Percentiles rank a stretch among this genome's conserved stretches.
Conservation (phyloP, 2,329 filamentous ascomycete genomes). For the Hypomyces perniciosus region DNA sequence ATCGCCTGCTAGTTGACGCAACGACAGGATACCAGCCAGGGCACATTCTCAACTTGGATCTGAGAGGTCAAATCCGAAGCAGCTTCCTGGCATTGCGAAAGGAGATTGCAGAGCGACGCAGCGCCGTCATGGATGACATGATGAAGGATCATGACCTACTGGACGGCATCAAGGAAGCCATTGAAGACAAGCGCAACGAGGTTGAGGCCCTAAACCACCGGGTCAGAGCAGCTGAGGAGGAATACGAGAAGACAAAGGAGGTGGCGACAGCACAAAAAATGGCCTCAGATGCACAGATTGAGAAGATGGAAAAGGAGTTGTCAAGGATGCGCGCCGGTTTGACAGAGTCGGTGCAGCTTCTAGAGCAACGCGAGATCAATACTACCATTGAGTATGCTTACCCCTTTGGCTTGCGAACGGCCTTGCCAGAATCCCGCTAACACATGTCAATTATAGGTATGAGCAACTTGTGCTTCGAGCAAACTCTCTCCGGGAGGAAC, state of each 20-base stretch:
- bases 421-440: neutral
- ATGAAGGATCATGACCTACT: conserved; percentile 92
- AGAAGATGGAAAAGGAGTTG: conserved; percentile 98
- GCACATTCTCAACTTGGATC: conserved; percentile 82
- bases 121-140: conserved; percentile 76
- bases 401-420: neutral
- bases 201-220: conserved; percentile 88
- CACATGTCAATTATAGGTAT: conserved; percentile 52
- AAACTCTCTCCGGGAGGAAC: conserved; percentile 81
- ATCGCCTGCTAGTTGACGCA: conserved; percentile 75
- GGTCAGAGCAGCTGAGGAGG: conserved; percentile 81
- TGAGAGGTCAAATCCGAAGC: conserved; percentile 75
- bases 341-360: conserved; percentile 78
- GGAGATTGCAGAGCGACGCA: conserved; percentile 85
- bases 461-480: conserved; percentile 85
- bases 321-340: conserved; percentile 82
- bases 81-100: conserved; percentile 74
- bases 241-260: conserved; percentile 92
- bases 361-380: conserved; percentile 95
- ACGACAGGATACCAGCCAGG: conserved; percentile 84
- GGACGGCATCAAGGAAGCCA: conserved; percentile 91
- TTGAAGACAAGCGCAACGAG: conserved; percentile 90
- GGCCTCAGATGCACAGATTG: conserved; percentile 86
- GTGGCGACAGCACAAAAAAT: conserved; percentile 79
- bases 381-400: conserved; percentile 80